Evolutionary conservation across 2,329 filamentous ascomycete genomes (phyloP), one percentile per base, ranked within the genome.

Genomic region (Neurospora sp.): DNA sequence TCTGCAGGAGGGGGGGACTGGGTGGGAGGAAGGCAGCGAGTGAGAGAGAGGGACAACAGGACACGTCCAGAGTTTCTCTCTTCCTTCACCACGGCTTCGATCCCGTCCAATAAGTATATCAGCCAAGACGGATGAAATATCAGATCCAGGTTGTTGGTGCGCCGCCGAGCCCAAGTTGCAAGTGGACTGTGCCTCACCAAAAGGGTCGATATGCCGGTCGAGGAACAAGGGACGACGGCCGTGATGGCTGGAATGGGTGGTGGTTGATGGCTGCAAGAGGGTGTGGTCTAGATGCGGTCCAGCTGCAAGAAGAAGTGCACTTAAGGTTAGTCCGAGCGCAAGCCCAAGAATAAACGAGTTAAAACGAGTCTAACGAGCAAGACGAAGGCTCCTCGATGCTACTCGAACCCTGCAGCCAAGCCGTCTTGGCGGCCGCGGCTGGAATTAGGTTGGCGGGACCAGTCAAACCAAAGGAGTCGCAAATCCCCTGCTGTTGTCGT

Each of bases 91-190:
- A 9, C 23, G 17, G 36, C 69, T 68, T 69, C 67, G 66, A 70
- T 62, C 19, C 69, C 33, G 67, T 15, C 74, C 72, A 74, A 73
- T 72, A 68, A 68, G 38, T 66, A 68, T 62, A 42, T 38, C 40
- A 67, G 74, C 73, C 74, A 75, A 75, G 74, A 70, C 74, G 74
- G 74, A 73, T 69, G 17, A 72, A 69, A 69, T 73, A 69, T 52
- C 73, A 75, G 74, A 75, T 75, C 72, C 69, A 72, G 73, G 71
- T 71, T 71, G 42, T 58, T 72, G 71, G 72, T 67, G 71, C 10
- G 15, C 8, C 7, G 52, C 23, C 52, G 52, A 62, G 52, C 52
- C 52, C 52, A 17, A 62, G 52, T 33, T 62, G 23, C 52, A 33
- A 62, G 52, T 17, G 52, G 23, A 62, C 28, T 36, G 73, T 72